A percentile compares a stretch with the other conserved stretches of the same genome.
phyloP scores from a whole-genome alignment of 176 grass and related monocot species.

The Elaeis guineensis region DNA sequence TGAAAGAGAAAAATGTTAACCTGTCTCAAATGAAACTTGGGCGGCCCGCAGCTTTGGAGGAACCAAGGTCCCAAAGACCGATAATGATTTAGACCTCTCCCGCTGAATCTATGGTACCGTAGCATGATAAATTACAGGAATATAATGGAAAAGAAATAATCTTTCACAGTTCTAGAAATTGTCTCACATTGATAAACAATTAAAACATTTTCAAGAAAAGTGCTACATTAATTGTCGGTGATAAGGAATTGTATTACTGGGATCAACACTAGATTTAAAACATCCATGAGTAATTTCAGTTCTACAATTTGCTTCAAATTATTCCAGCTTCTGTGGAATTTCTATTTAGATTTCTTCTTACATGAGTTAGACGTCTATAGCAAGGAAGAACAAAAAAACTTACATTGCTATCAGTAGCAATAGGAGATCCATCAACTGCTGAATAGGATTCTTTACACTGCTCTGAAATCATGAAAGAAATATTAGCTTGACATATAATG shows the following conservation, averaged over 20 bases:
- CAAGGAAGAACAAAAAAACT: slow-evolving; percentile 14
- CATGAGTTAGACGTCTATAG: too few species aligned
- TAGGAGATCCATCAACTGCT: slow-evolving; percentile 20
- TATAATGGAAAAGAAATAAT: slow-evolving; percentile 1
- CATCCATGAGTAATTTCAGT: too few species aligned
- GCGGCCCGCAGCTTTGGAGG: slow-evolving; percentile 68
- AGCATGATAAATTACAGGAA: too few species aligned
- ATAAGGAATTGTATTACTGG: too few species aligned
- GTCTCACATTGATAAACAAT: background rate
- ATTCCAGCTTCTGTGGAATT: too few species aligned
- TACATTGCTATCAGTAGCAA: slow-evolving; percentile 34
- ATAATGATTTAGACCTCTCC: slow-evolving; percentile 72
- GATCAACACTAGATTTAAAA: too few species aligned
- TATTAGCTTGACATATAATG: background rate
- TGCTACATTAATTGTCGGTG: too few species aligned
- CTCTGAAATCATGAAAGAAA: slow-evolving; percentile 26
- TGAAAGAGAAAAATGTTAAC: slow-evolving; percentile 22
- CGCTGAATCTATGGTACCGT: slow-evolving; percentile 35
- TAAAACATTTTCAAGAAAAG: too few species aligned
- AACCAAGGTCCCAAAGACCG: slow-evolving; percentile 63
- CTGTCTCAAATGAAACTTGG: slow-evolving; percentile 89
- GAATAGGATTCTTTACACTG: slow-evolving; percentile 20
- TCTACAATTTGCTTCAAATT: too few species aligned
- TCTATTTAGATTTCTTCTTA: too few species aligned
- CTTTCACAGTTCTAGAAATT: background rate